Evolutionary conservation across 2,329 filamentous ascomycete species (phyloP), one percentile per base, ranked within the genome.

Genomic region (Penicillium palitans): DNA sequence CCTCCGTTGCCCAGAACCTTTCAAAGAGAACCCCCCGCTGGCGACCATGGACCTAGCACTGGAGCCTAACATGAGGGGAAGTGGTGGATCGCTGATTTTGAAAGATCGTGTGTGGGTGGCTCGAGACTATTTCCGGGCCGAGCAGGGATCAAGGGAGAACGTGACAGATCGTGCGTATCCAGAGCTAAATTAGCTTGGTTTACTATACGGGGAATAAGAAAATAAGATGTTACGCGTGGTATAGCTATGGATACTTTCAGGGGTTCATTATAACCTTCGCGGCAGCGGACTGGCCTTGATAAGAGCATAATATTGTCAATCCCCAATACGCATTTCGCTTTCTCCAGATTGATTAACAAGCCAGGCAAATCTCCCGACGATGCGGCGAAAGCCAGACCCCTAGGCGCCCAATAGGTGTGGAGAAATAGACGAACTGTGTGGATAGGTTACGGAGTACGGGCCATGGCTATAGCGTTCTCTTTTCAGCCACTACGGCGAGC

Each of bases 401-500:
- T 42, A 55, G 44, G 29, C 51, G 57, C 55, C 66, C 68, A 73
- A 72, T 73, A 52, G 63, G 48, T 51, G 29, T 44, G n/a, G 50
- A 41, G 35, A 33, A 41, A 47, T 58, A 59, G 49, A 65, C 57
- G 59, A 67, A 67, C 56, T 51, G 59, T 61, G 63, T 67, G 61
- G 62, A 55, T 63, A 66, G 54, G 54, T 49, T 53, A 66, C 50
- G 65, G 8, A 48, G 52, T 54, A 66, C 55, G 66, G 59, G 62
- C 60, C 63, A 67, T 62, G 63, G 60, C 58, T 55, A 66, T 66
- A 66, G 66, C 64, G 66, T 54, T 57, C 53, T 57, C 53, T 60
- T 55, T 56, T 53, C 46, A 59, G 59, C 59, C 65, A 67, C 61
- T 67, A 59, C 56, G 59, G 67, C 66, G 59, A 63, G 62, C 61